phyloP scores from a whole-genome alignment of 345 rosid genomes.

The Reutealis trisperma region DNA sequence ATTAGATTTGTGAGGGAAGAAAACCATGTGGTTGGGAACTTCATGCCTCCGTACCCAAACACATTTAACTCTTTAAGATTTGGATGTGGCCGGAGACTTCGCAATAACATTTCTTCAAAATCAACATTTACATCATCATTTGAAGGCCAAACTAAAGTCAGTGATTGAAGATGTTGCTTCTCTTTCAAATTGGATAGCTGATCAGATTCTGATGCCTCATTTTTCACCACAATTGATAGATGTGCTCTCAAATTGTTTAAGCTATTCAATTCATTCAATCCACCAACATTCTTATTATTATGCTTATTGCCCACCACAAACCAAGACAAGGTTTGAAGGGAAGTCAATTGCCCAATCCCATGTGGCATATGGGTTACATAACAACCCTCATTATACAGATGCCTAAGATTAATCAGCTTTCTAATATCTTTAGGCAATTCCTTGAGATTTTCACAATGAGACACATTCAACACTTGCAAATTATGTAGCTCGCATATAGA shows the following conservation, averaged over 20 bases:
- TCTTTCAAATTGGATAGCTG: no score
- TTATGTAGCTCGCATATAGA: conserved; percentile 10
- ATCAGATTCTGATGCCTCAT: no score
- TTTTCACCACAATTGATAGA: no score
- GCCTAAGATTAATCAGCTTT: conserved; percentile 7
- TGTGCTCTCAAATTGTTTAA: conserved; percentile 11
- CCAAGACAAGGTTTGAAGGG: no score
- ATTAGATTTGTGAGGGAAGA: conserved; percentile 8
- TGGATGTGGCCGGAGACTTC: background rate
- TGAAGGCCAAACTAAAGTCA: no score
- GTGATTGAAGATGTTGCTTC: no score
- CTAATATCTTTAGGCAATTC: background rate
- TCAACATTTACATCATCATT: background rate
- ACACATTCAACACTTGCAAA: conserved; percentile 17
- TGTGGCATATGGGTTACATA: background rate
- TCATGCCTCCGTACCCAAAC: background rate
- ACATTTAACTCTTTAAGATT: background rate
- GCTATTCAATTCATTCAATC: background rate
- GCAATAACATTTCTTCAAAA: background rate
- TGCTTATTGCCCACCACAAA: no score
- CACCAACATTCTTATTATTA: background rate
- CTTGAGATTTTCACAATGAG: background rate
- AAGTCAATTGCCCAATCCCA: conserved; percentile 8
- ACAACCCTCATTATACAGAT: conserved; percentile 7
- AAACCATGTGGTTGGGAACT: conserved; percentile 15